Evolutionary conservation across 306 rosid genomes (phyloP).

Genomic region (Phaseolus lunatus): DNA sequence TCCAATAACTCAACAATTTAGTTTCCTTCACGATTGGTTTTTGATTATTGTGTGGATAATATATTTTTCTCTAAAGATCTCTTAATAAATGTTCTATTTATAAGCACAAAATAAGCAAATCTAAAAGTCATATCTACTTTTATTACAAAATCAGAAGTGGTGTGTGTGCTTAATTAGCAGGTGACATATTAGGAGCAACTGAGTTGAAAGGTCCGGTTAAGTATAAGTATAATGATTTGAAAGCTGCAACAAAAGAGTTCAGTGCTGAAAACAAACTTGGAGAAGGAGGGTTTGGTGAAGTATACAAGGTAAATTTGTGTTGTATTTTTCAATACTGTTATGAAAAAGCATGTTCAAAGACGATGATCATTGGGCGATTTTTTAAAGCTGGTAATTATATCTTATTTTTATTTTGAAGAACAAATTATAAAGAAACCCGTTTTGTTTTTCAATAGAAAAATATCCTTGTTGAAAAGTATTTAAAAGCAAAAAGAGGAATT

Average conservation of each 20-base stretch:
- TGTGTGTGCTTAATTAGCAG: conserved; percentile 31
- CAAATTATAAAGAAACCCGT: too few relatives aligned
- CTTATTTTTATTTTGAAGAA: too few relatives aligned
- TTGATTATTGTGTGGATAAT: not conserved
- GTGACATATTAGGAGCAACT: conserved; percentile 71
- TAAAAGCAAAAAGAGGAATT: too few relatives aligned
- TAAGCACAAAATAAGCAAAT: not conserved
- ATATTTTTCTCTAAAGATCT: not conserved
- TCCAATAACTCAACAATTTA: not conserved
- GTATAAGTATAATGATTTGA: conserved; percentile 61
- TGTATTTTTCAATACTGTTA: too few relatives aligned
- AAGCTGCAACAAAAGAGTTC: conserved; percentile 63
- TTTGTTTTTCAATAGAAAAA: too few relatives aligned
- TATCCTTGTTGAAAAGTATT: too few relatives aligned
- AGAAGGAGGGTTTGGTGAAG: conserved; percentile 76
- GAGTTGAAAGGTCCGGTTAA: conserved; percentile 67
- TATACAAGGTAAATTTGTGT: conserved; percentile 58
- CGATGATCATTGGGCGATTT: too few relatives aligned
- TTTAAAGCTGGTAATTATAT: too few relatives aligned
- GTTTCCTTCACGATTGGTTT: not conserved
- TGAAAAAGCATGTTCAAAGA: too few relatives aligned
- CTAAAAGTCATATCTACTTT: not conserved
- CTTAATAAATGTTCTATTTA: not conserved
- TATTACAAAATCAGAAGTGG: not conserved
- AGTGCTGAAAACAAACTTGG: conserved; percentile 63